Base-by-base conservation (phyloP, 2,329 filamentous ascomycete genomes). In the Fonsecaea erecta region DNA sequence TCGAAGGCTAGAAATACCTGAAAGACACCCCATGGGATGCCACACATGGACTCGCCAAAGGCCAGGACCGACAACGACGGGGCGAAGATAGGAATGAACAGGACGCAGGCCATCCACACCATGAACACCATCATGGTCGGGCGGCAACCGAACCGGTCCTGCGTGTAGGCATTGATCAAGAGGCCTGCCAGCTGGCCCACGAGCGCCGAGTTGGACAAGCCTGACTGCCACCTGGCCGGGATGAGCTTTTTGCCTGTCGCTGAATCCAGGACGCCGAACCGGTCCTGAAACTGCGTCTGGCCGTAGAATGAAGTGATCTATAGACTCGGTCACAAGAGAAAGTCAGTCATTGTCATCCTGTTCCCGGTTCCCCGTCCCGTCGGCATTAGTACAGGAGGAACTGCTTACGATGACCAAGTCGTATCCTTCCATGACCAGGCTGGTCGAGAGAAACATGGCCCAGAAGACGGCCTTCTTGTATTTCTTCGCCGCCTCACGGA, bases 21-120 rank as follows among this genome's bases (percentile, higher is more conserved):
- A 71, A 75, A 76, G 6, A 76, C 72, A 43, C 75, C 75, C 75
- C 75, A 76, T 1, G 77, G 75, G n/a, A 80, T 69, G 32, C 78
- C 78, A 62, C 81, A 83, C 11, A 85, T 72, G 64, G 84, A 75
- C 60, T 83, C 76, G 4, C 81, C 82, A 5, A 80, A 75, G 1
- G 84, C 73, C 35, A 83, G 73, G 14, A 80, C 75, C 30, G 78
- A 73, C 6, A 81, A 75, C 24, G 75, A 80, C 7, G 77, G 77
- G 0, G 82, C 80, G 59, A 84, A 84, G 74, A 84, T 82, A 34
- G 77, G 75, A 63, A 84, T 75, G 68, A 83, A 84, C 70, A 84
- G 79, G 67, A 81, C 81, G 9, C 70, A 77, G 5, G 75, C 72
- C 34, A 84, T 71, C 66, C 76, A 77, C 21, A 74, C 73, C n/a